Percentiles rank a stretch among this genome's conserved stretches.
These are phyloP conservation scores for Metarhizium anisopliae DNA, from an alignment of 2,329 filamentous ascomycete genomes.

Conservation along the genomic window DNA sequence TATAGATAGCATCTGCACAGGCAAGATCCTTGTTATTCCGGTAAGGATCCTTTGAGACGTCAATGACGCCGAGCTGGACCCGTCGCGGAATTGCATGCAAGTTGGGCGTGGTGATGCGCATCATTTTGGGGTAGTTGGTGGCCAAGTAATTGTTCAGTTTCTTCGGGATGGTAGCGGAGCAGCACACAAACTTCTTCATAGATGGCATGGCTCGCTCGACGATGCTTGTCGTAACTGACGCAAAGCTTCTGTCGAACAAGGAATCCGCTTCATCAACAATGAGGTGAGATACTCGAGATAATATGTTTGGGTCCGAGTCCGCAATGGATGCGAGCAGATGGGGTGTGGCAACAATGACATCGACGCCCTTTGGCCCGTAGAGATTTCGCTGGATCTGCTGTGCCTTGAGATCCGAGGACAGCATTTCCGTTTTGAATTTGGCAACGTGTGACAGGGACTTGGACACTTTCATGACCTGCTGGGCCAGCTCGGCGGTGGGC, in stretches of 20 bases:
- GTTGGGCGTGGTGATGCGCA: constrained; percentile 86
- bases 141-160: constrained; percentile 81
- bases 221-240: constrained; percentile 71
- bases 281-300: constrained; percentile 83
- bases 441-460: constrained; percentile 76
- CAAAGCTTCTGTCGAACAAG: constrained; percentile 86
- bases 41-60: constrained; percentile 88
- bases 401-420: constrained; percentile 69
- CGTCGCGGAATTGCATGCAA: constrained; percentile 91
- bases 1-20: constrained; percentile 91
- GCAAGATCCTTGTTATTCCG: constrained; percentile 86
- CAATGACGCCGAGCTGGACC: constrained; percentile 87
- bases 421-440: constrained; percentile 77
- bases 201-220: constrained; percentile 75
- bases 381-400: constrained; percentile 77
- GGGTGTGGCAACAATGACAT: constrained; percentile 80
- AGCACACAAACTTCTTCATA: constrained; percentile 78
- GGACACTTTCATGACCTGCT: constrained; percentile 72
- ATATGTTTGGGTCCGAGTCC: constrained; percentile 80
- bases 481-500: constrained; percentile 84
- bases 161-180: constrained; percentile 90
- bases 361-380: constrained; percentile 72
- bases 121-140: constrained; percentile 72
- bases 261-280: constrained; percentile 95
- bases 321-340: constrained; percentile 84